Evolutionary conservation across 805 yeast genomes (phyloP), one percentile per base, ranked within the genome.

Genomic region (Candida railenensis): DNA sequence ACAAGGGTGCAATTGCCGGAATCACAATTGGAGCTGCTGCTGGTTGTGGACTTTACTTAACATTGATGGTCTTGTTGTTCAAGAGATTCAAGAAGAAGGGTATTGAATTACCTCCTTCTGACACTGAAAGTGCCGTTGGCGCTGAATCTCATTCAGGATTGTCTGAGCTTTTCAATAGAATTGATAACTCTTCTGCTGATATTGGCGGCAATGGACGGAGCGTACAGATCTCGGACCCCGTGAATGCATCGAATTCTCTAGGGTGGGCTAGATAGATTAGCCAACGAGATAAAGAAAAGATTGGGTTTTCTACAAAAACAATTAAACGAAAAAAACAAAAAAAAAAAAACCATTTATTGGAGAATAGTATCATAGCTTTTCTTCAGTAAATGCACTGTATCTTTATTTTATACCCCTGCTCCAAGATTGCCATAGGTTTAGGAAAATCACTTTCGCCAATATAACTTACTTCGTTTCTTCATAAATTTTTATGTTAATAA

Each of bases 11-110:
- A 50, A 76, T 88, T 20, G 84, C 87, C 21, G 96, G 96, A 33
- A 79, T 90, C 44, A 83, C 92, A 12, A 76, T 89, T 36, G 97
- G 97, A 40, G 82, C 95, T 4, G 82, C 88, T 25, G 81, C 80
- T 12, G 97, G 97, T 45, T 84, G 88, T 40, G 69, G 78, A 5
- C 68, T 80, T 8, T 87, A 87, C 61, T 78, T 87, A 58, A 72
- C 80, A 0, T 66, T 80, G 18, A 76, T 89, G 73, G 69, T 82
- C 46, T 58, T 82, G 34, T 69, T 80, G 52, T 77, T 79, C 59
- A 75, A 77, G 59, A 68, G 71, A 53, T 80, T 71, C 65, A 76
- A 75, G 53, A 61, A 65, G 52, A 67, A 66, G 41, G 55, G 58
- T 11, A 54, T 72, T 47, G 71, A 65, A 52, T 64, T 72, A 44